A percentile compares a stretch with the other conserved stretches of the same genome.
Evolutionary conservation across 2,329 filamentous ascomycete genomes (phyloP).

Genomic region (Cytospora paraplurivora): DNA sequence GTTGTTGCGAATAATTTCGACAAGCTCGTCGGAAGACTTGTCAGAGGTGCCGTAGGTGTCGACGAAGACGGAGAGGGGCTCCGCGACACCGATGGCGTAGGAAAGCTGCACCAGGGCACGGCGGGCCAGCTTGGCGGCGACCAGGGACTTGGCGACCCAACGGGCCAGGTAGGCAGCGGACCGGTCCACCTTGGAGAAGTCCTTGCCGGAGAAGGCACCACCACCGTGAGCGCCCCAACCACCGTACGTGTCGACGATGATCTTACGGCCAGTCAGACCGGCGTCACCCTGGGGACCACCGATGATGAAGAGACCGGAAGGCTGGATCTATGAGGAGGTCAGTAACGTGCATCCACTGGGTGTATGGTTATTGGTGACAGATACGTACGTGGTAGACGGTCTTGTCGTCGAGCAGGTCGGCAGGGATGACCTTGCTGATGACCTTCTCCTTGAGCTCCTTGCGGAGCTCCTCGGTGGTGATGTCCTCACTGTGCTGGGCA

Average conservation of each 20-base stretch:
- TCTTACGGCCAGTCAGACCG: slow-evolving; percentile 98
- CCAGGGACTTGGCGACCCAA: slow-evolving; percentile 99
- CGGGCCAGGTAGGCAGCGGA: slow-evolving; percentile 96
- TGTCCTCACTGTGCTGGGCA: slow-evolving; percentile 86
- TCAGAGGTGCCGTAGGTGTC: slow-evolving; percentile 95
- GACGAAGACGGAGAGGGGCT: slow-evolving; percentile 97
- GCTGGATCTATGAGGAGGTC: slow-evolving; percentile 68
- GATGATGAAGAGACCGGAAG: slow-evolving; percentile 97
- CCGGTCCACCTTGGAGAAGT: slow-evolving; percentile 99
- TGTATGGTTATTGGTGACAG: slow-evolving; percentile 30
- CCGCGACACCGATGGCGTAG: slow-evolving; percentile 97
- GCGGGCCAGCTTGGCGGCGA: slow-evolving; percentile 84
- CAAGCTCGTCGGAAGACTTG: slow-evolving; percentile 88
- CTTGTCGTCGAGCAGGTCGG: slow-evolving; percentile 86
- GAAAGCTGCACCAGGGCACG: slow-evolving; percentile 96
- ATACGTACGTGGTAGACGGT: slow-evolving; percentile 88
- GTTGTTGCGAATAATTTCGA: slow-evolving; percentile 92
- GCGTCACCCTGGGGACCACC: slow-evolving; percentile 99
- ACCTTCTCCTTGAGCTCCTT: slow-evolving; percentile 94
- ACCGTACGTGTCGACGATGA: slow-evolving; percentile 99
- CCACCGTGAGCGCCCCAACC: slow-evolving; percentile 99
- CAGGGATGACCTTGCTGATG: slow-evolving; percentile 89
- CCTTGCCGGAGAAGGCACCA: slow-evolving; percentile 99
- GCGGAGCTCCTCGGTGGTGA: slow-evolving; percentile 84
- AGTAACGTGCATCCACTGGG: slow-evolving; percentile 10